These are phyloP conservation scores for Saccharomycopsis sp. DNA, from an alignment of 805 yeast species.

Conservation along the genomic window DNA sequence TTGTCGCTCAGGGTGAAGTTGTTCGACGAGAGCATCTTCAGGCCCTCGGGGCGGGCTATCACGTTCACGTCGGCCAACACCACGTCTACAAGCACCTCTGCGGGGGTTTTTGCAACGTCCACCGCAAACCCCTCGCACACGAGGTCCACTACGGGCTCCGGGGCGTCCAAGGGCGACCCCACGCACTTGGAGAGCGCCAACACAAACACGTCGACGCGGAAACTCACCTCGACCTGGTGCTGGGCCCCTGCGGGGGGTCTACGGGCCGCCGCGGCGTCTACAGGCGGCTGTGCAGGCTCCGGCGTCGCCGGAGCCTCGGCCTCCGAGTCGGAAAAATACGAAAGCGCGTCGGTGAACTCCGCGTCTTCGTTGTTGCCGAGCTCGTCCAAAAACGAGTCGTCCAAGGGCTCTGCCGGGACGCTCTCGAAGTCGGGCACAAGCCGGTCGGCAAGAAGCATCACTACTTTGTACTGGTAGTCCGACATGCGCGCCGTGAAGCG, in stretches of 20 bases:
- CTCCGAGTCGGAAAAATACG: slow-evolving; percentile 5
- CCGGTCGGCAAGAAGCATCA: slow-evolving; percentile 69
- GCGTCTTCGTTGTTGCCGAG: too few relatives aligned
- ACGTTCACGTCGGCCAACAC: slow-evolving; percentile 58
- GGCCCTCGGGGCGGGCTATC: slow-evolving; percentile 72
- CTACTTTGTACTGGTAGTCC: slow-evolving; percentile 83
- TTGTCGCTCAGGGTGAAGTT: slow-evolving; percentile 35
- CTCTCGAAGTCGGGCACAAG: slow-evolving; percentile 49
- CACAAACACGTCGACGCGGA: slow-evolving; percentile 58
- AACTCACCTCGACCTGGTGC: slow-evolving; percentile 46
- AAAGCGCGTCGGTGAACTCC: slow-evolving; percentile 20
- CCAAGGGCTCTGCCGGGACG: slow-evolving; percentile 25
- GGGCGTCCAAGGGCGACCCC: slow-evolving; percentile 49
- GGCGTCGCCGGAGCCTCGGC: slow-evolving; percentile 9
- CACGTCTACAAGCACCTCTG: slow-evolving; percentile 60
- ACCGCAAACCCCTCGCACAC: slow-evolving; percentile 60
- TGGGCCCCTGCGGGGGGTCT: slow-evolving; percentile 8
- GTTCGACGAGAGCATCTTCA: slow-evolving; percentile 63
- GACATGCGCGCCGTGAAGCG: slow-evolving; percentile 62
- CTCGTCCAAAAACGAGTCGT: too few relatives aligned
- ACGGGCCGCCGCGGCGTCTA: background rate
- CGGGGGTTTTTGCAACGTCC: slow-evolving; percentile 50
- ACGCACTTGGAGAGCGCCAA: slow-evolving; percentile 63
- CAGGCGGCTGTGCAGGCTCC: background rate
- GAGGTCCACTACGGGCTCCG: slow-evolving; percentile 66